These are phyloP conservation scores for Aspergillus pseudoglaucus DNA, from an alignment of 2,329 filamentous ascomycete species.

Conservation along the genomic window DNA sequence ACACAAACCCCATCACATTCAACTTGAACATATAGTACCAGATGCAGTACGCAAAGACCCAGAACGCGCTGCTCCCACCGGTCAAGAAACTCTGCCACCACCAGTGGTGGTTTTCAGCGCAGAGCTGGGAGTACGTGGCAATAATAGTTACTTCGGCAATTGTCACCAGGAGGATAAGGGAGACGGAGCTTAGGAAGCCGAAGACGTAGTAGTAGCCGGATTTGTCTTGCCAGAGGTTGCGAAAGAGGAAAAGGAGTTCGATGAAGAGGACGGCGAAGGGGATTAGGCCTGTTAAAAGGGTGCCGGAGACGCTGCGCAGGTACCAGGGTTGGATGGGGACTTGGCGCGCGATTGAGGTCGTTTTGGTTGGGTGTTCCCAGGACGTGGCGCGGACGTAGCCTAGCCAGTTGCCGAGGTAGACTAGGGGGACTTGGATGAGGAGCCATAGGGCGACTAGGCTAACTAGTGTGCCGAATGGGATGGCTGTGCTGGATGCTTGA, in stretches of 20 bases:
- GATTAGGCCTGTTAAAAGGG: slow-evolving; percentile 67
- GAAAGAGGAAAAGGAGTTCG: slow-evolving; percentile 79
- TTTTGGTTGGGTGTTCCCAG: slow-evolving; percentile 79
- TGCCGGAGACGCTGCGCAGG: slow-evolving; percentile 54
- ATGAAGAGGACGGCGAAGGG: slow-evolving; percentile 86
- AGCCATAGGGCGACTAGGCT: slow-evolving; percentile 72
- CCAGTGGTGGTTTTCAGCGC: slow-evolving; percentile 82
- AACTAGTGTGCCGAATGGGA: slow-evolving; percentile 73
- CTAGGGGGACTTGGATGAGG: slow-evolving; percentile 76
- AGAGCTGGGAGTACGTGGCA: slow-evolving; percentile 74
- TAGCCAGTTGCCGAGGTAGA: slow-evolving; percentile 72
- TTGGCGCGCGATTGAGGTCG: slow-evolving; percentile 63
- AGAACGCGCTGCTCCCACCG: slow-evolving; percentile 67
- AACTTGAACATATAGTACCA: slow-evolving; percentile 81
- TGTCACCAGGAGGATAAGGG: slow-evolving; percentile 64
- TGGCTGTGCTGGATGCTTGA: slow-evolving; percentile 78
- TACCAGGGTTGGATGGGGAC: slow-evolving; percentile 74
- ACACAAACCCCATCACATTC: slow-evolving; percentile 73
- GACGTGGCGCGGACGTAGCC: slow-evolving; percentile 61
- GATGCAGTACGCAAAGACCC: slow-evolving; percentile 75
- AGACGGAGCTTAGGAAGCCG: slow-evolving; percentile 72
- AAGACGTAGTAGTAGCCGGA: slow-evolving; percentile 90
- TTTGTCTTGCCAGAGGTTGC: slow-evolving; percentile 84
- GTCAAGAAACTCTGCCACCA: slow-evolving; percentile 86
- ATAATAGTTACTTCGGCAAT: slow-evolving; percentile 80